Percentiles rank a stretch among this genome's conserved stretches.
Evolutionary conservation across 2,329 filamentous ascomycete genomes (phyloP).

Genomic region (Davidsoniella australis): DNA sequence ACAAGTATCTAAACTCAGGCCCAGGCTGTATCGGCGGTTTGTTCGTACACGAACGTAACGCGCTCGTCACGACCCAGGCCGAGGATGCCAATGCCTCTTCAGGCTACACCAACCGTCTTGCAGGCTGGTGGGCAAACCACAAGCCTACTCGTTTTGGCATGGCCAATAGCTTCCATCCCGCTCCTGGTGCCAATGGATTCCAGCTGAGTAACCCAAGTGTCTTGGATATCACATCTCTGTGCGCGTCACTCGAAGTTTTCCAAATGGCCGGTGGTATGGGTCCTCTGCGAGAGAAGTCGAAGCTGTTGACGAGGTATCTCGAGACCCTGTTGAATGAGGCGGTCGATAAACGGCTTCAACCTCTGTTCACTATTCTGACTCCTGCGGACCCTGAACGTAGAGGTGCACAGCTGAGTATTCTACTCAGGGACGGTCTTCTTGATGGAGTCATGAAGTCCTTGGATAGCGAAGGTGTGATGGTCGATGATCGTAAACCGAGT

Average conservation of each 20-base stretch:
- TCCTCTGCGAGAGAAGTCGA: constrained; percentile 46
- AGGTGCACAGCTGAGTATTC: constrained; percentile 62
- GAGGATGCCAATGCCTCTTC: constrained; percentile 19
- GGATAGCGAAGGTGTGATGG: constrained; percentile 48
- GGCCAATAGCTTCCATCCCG: constrained; percentile 64
- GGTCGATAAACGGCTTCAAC: constrained; percentile 16
- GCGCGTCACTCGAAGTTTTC: constrained; percentile 56
- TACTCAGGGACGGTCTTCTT: constrained; percentile 38
- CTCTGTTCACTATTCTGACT: constrained; percentile 43
- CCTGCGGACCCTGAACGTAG: constrained; percentile 43
- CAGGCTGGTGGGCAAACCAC: constrained; percentile 79
- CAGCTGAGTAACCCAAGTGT: constrained; percentile 67
- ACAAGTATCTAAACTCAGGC: constrained; percentile 84
- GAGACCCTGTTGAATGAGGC: constrained; percentile 38
- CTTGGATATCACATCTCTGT: constrained; percentile 53
- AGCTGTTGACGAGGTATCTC: constrained; percentile 54
- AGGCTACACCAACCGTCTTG: constrained; percentile 46
- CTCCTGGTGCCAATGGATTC: constrained; percentile 61
- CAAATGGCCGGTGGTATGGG: constrained; percentile 43
- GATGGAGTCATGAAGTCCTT: constrained; percentile 46
- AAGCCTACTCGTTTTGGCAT: constrained; percentile 65
- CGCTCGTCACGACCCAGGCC: constrained; percentile 26
- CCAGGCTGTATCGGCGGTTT: constrained; percentile 65
- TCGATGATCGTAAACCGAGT: constrained; percentile 67
- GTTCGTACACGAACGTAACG: constrained; percentile 65